Conservation (phyloP, 179 eudicot genomes). For the Camellia oleifera region DNA sequence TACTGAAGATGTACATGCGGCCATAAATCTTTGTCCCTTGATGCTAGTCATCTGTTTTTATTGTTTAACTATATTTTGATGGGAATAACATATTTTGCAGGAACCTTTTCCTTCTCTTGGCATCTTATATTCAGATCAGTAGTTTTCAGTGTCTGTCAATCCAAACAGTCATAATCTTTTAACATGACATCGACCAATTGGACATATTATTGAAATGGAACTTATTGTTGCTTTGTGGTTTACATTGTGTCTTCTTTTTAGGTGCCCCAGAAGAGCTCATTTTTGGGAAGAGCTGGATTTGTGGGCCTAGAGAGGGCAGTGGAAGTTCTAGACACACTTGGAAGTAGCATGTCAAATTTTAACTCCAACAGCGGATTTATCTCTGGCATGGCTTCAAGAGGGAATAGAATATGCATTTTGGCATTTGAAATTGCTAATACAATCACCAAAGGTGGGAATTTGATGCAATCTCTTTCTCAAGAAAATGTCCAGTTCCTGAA, state of each 20-base stretch:
- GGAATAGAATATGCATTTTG: constrained; percentile 51
- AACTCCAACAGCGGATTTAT: constrained; percentile 46
- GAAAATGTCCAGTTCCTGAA: constrained; percentile 50
- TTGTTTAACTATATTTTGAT: not conserved
- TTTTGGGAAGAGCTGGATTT: constrained; percentile 59
- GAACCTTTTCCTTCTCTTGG: not conserved
- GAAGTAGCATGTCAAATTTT: constrained; percentile 63
- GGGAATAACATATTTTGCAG: not conserved
- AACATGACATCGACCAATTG: not conserved
- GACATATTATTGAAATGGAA: not conserved
- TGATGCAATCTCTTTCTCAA: constrained; percentile 59
- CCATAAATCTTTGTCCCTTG: not conserved
- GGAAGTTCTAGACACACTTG: constrained; percentile 62
- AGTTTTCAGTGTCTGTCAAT: not conserved
- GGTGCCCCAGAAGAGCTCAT: constrained; percentile 48
- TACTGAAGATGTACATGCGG: not conserved
- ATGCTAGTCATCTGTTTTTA: not conserved
- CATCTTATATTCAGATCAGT: constrained; percentile 8
- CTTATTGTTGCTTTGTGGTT: constrained; percentile 5
- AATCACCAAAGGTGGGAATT: constrained; percentile 53
- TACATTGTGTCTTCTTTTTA: not conserved
- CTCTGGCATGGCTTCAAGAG: constrained; percentile 44
- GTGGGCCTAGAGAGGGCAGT: constrained; percentile 64
- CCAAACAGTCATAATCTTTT: not conserved
- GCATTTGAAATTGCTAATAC: constrained; percentile 79